Conservation (phyloP, 768 basidiomycete genomes). For the Termitomyces sp. region DNA sequence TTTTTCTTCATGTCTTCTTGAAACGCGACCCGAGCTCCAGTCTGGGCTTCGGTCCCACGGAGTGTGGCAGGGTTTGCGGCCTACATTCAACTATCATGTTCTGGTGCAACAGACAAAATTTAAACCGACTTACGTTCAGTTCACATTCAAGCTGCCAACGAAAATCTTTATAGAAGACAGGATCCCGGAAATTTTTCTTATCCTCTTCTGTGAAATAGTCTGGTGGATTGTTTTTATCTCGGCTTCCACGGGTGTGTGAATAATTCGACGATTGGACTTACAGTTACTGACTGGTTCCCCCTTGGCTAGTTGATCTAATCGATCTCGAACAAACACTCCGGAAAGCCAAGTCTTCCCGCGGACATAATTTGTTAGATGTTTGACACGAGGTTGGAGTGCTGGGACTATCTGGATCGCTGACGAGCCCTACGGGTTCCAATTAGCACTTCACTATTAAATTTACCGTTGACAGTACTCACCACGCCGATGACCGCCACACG, state of each 20-base stretch:
- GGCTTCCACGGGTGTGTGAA: conserved; percentile 3
- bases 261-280: conserved; percentile 20
- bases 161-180: conserved; percentile 46
- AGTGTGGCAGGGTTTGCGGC: conserved; percentile 42
- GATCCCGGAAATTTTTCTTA: conserved; percentile 47
- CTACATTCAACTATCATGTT: conserved; percentile 13
- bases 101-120: neutral
- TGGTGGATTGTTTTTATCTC: conserved; percentile 16
- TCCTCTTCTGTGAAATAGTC: conserved; percentile 53
- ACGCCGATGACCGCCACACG: conserved; percentile 58
- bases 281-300: conserved; percentile 44
- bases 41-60: conserved; percentile 36
- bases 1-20: conserved; percentile 46
- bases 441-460: neutral
- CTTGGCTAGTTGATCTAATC: conserved; percentile 36
- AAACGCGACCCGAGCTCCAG: conserved; percentile 35
- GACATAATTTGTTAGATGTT: conserved; percentile 52
- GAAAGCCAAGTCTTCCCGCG: conserved; percentile 61
- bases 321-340: conserved; percentile 40
- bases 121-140: conserved; percentile 40
- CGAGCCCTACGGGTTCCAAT: conserved; percentile 43
- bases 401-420: conserved; percentile 63
- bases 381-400: conserved; percentile 51
- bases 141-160: conserved; percentile 46
- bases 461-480: conserved; percentile 33